Evolutionary conservation across 495 filamentous ascomycete species (phyloP), one percentile per base, ranked within the genome.

Genomic region (Hyaloscypha variabilis): DNA sequence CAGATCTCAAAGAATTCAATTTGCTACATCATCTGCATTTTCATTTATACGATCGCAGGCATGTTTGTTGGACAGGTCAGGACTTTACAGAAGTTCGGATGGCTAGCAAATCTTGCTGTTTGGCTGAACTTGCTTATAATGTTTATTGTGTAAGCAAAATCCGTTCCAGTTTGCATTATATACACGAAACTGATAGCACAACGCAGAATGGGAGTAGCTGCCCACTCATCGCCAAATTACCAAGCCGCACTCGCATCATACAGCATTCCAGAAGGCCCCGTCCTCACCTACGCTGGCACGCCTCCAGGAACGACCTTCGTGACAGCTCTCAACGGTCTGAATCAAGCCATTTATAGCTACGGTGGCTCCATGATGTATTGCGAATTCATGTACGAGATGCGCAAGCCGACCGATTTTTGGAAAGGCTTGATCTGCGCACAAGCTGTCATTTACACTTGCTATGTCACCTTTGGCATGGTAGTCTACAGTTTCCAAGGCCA

Each of bases 381-480:
- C 42, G 87, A 88, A 62, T 88, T 90, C 69, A 73, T 88, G 67
- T 82, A 86, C 23, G 88, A 90, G 73, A 89, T 88, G 84, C 81
- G 81, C 57, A 79, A 82, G 23, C 84, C 85, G 1, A 71, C 72
- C n/a, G 86, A 88, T 51, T 88, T 88, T 66, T 81, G 81, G 76
- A 88, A 88, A 71, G 83, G 78, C 0, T 76, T 87, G 72, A 75
- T 83, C 65, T 65, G 77, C 24, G 86, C 84, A n/a, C 77, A 86
- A 67, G 75, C 77, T 62, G 83, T 85, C 69, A 85, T 86, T 64
- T 85, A 83, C 65, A 67, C 68, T 23, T 70, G 77, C 55, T 62
- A 62, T 83, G 69, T 86, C 34, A 74, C 84, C 62, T 88, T 82
- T 63, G 86, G 86, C 6, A 72, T 80, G 50, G 83, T 83, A 60